phyloP scores from a whole-genome alignment of 192 early-diverging fungal species.

The Rhizoclosmatium globosum region DNA sequence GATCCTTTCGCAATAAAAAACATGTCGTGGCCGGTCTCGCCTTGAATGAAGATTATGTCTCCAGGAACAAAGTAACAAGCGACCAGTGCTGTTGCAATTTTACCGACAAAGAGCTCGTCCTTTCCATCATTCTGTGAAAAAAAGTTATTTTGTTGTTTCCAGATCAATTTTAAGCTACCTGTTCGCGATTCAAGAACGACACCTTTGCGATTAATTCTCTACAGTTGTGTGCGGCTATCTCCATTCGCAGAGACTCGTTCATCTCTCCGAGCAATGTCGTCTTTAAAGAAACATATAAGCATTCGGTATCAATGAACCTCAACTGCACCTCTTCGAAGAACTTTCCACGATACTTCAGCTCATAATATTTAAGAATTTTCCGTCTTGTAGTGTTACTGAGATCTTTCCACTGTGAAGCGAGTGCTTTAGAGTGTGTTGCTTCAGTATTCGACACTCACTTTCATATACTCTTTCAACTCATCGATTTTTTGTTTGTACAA shows the following conservation, averaged over 20 bases:
- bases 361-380: constrained; percentile 40
- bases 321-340: constrained; percentile 45
- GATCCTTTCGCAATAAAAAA: constrained; percentile 48
- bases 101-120: constrained; percentile 39
- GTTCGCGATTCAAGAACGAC: constrained; percentile 37
- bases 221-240: constrained; percentile 43
- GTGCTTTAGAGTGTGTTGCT: constrained; percentile 55
- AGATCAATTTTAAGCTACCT: too few species aligned
- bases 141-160: too few species aligned
- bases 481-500: constrained; percentile 40
- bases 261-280: constrained; percentile 27
- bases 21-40: constrained; percentile 13
- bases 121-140: constrained; percentile 28
- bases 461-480: constrained; percentile 40
- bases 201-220: constrained; percentile 39
- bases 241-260: constrained; percentile 36
- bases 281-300: neutral
- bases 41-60: constrained; percentile 36
- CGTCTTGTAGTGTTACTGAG: neutral
- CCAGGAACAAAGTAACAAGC: constrained; percentile 39
- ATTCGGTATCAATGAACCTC: constrained; percentile 45
- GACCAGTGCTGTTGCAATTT: constrained; percentile 33
- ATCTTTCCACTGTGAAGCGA: constrained; percentile 41
- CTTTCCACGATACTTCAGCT: constrained; percentile 45
- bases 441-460: constrained; percentile 1